phyloP scores from a whole-genome alignment of 2,329 filamentous ascomycete genomes.

The Periconia macrospinosa region DNA sequence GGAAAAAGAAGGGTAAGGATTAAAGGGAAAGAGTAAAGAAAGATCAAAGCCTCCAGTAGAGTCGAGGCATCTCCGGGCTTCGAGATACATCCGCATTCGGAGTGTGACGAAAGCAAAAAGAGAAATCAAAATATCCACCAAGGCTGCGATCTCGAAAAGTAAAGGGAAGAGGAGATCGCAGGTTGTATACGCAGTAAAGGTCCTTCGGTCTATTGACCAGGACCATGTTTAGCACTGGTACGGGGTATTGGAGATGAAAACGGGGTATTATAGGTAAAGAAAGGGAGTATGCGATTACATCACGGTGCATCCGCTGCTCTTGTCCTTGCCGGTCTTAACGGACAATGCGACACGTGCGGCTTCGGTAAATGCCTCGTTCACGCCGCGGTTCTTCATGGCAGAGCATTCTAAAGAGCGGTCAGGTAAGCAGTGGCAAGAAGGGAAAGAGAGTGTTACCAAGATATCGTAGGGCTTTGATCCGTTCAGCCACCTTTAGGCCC shows the following conservation, averaged over 20 bases:
- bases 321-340: slow-evolving; percentile 55
- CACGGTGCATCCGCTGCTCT: slow-evolving; percentile 46
- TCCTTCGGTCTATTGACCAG: too few species aligned
- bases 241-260: not conserved
- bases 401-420: slow-evolving; percentile 73
- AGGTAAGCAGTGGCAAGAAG: not conserved
- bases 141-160: too few species aligned
- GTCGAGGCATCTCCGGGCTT: too few species aligned
- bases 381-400: slow-evolving; percentile 95
- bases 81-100: too few species aligned
- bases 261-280: slow-evolving; percentile 1
- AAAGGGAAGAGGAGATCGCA: too few species aligned
- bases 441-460: slow-evolving; percentile 58
- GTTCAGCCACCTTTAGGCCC: slow-evolving; percentile 85
- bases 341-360: slow-evolving; percentile 86
- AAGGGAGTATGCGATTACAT: slow-evolving; percentile 33
- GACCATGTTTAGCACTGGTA: not conserved
- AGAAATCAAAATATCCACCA: too few species aligned
- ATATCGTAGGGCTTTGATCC: slow-evolving; percentile 90
- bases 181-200: too few species aligned
- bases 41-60: too few species aligned
- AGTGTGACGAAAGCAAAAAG: too few species aligned
- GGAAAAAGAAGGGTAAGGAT: too few species aligned
- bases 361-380: slow-evolving; percentile 98
- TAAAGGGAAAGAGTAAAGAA: too few species aligned